Evolutionary conservation across 352 stramenopile species (phyloP), one percentile per base, ranked within the genome.

Genomic region (Globisporangium acanthophoron): DNA sequence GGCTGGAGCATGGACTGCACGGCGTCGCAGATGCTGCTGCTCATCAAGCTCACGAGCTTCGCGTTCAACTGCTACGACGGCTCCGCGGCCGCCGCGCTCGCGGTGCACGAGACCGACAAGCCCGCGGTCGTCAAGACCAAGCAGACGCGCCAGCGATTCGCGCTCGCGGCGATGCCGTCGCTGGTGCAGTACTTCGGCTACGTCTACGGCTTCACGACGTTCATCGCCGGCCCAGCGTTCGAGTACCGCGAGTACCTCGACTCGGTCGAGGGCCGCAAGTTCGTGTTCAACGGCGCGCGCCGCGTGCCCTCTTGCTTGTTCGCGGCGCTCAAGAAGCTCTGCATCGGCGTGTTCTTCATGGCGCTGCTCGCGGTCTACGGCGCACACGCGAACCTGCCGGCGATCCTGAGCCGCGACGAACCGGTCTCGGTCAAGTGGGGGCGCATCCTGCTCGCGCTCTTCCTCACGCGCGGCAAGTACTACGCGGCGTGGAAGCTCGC

Each of bases 21-120:
- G 5, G 88, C 69, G 0, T 73, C 82, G 31, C 88, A 97, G 67
- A 97, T 97, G 93, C 76, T 98, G 43, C 70, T 99, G 27, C 92
- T 97, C 33, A 98, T 98, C 85, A 99, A 99, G 67, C 79, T 99
- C 35, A 98, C 96, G 54, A 97, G 92, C 66, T 97, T 99, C 62
- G 94, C 88, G 15, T 99, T 91, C 80, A 99, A 99, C 71, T 85
- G 97, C 56, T 93, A 97, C 74, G 96, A 99, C 68, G 94, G 94
- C 39, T 76, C 74, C 1, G 24, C 24, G 24, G 24, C 24, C 24
- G 24, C 24, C 24, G 24, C 24, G 24, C 24, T 27, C 24, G 24
- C 24, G 1, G 46, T 59, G 5, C 35, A 58, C n/a, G 65, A 70
- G 53, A 73, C 59, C 33, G 58, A 69, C 21, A 47, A 71, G 44